Evolutionary conservation across 305 asterid genomes (phyloP).

Genomic region (Solanum hybrid): DNA sequence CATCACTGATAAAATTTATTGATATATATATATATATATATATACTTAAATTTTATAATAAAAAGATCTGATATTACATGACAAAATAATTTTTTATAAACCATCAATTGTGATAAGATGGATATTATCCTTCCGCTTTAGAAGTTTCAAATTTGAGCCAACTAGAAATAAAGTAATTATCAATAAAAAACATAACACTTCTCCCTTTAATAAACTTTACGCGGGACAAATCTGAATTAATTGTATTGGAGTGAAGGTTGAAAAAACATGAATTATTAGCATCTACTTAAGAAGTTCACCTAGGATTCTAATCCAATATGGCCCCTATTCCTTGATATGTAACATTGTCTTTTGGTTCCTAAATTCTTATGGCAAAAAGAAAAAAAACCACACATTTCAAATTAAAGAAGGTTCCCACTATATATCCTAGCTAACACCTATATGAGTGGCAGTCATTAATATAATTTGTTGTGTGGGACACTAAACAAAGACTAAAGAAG

Average conservation of each 20-base stretch:
- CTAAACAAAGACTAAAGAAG: slow-evolving; percentile 19
- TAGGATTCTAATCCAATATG: slow-evolving; percentile 48
- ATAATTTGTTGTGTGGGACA: slow-evolving; percentile 34
- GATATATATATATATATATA: background rate
- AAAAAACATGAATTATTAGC: background rate
- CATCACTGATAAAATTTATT: background rate
- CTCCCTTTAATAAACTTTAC: background rate
- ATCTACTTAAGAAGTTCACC: slow-evolving; percentile 17
- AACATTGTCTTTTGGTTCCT: slow-evolving; percentile 30
- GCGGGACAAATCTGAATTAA: background rate
- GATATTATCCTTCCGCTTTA: background rate
- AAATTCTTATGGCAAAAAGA: slow-evolving; percentile 2
- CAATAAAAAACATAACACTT: background rate
- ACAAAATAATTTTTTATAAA: background rate
- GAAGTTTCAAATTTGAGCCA: background rate
- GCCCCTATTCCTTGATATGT: slow-evolving; percentile 10
- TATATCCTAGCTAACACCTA: slow-evolving; percentile 14
- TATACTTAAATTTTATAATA: background rate
- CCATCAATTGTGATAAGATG: background rate
- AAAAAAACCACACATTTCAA: background rate
- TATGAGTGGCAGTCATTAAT: slow-evolving; percentile 24
- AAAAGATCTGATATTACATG: background rate
- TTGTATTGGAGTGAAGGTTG: background rate
- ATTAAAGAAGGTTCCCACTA: slow-evolving; percentile 33
- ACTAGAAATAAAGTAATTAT: background rate